Conservation (phyloP, 805 yeast species). For the Candida ovalis region DNA sequence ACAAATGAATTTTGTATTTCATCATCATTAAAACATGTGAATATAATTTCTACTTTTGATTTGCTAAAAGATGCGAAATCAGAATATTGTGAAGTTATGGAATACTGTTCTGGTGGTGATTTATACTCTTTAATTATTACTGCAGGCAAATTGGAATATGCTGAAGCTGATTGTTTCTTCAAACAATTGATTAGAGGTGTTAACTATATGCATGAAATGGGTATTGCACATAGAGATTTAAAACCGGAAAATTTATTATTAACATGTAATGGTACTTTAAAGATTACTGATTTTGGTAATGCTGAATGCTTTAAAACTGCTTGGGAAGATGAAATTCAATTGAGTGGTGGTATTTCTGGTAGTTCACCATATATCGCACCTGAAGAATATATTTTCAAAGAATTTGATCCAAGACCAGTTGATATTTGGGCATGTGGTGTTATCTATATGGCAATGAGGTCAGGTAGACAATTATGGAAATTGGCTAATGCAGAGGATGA, state of each 20-base stretch:
- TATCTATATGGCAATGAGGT: constrained; percentile 89
- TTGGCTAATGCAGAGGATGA: constrained; percentile 77
- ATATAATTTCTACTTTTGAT: constrained; percentile 75
- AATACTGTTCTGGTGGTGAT: constrained; percentile 80
- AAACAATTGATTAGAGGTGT: constrained; percentile 83
- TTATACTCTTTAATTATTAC: constrained; percentile 69
- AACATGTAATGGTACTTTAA: constrained; percentile 67
- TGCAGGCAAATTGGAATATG: constrained; percentile 71
- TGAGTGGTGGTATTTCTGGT: constrained; percentile 77
- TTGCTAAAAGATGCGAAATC: constrained; percentile 77
- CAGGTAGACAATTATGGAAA: constrained; percentile 92
- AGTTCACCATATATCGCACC: constrained; percentile 91
- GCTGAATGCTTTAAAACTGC: constrained; percentile 82
- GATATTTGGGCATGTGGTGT: constrained; percentile 95
- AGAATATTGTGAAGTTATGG: constrained; percentile 83
- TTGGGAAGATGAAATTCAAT: constrained; percentile 70
- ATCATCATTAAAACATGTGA: constrained; percentile 70
- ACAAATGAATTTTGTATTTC: constrained; percentile 83
- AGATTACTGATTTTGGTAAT: constrained; percentile 87
- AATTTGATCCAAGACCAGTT: constrained; percentile 77
- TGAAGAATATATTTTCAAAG: constrained; percentile 63
- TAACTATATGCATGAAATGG: constrained; percentile 84
- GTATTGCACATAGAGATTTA: constrained; percentile 85
- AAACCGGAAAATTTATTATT: constrained; percentile 83
- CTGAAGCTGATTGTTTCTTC: constrained; percentile 88